Conservation (phyloP, 768 basidiomycete genomes). For the Hygrophorus russula region DNA sequence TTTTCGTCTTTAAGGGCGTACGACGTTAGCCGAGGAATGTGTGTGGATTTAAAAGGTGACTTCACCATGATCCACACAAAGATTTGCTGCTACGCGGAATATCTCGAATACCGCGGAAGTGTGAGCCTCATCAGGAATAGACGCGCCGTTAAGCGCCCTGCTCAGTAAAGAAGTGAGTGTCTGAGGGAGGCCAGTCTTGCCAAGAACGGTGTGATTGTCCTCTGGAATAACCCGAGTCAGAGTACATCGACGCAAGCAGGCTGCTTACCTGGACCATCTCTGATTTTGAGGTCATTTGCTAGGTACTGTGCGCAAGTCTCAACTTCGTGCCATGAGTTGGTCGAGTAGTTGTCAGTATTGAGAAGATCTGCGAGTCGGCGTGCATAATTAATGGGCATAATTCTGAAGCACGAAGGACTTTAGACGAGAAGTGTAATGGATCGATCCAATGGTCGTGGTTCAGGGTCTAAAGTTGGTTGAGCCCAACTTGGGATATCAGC, state of each 20-base stretch:
- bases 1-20: conserved; percentile 50
- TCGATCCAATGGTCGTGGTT: not conserved
- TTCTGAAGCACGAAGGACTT: not conserved
- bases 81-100: conserved; percentile 69
- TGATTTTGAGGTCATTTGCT: conserved; percentile 51
- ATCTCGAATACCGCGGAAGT: conserved; percentile 52
- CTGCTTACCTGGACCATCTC: conserved; percentile 37
- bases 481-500: no score
- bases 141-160: conserved; percentile 37
- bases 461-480: no score
- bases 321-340: conserved; percentile 38
- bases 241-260: conserved; percentile 2
- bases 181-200: conserved; percentile 52
- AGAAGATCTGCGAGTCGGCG: conserved; percentile 23
- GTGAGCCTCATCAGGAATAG: conserved; percentile 32
- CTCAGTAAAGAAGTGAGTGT: conserved; percentile 52
- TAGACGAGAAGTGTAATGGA: not conserved
- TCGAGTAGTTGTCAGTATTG: conserved; percentile 16
- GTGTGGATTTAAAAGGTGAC: conserved; percentile 10
- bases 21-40: no score
- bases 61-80: conserved; percentile 78
- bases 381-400: not conserved
- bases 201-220: conserved; percentile 63
- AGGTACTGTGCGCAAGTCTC: conserved; percentile 41
- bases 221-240: conserved; percentile 25